Percentiles rank a stretch among this genome's conserved stretches.
These are phyloP conservation scores for Kalaharituber pfeilii DNA, from an alignment of 2,329 filamentous ascomycete genomes.

Conservation along the genomic window DNA sequence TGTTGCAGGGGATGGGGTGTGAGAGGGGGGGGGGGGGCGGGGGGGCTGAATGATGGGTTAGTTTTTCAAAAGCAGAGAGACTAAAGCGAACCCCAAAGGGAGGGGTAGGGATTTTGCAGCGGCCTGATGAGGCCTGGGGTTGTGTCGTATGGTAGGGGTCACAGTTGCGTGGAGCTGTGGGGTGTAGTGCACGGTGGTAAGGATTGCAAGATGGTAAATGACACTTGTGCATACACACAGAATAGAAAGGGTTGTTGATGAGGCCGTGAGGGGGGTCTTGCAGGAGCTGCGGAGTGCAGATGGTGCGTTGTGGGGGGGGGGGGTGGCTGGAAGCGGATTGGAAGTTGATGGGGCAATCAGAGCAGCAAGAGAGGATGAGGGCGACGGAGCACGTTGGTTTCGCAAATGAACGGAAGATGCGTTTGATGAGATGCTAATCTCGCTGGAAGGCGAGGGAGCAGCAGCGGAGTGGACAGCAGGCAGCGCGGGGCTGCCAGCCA, in stretches of 20 bases:
- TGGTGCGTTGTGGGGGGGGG: not conserved
- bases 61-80: not conserved
- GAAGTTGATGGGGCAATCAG: too few species aligned
- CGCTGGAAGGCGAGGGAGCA: too few species aligned
- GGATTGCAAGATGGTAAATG: not conserved
- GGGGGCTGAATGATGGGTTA: not conserved
- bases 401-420: too few species aligned
- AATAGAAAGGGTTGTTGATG: not conserved
- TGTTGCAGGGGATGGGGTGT: not conserved
- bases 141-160: not conserved
- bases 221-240: conserved; percentile 1
- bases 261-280: not conserved
- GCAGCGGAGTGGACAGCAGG: too few species aligned
- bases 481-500: too few species aligned
- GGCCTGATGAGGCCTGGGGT: not conserved
- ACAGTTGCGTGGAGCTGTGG: not conserved
- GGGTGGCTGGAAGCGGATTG: not conserved
- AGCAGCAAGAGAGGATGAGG: too few species aligned
- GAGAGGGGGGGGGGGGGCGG: not conserved
- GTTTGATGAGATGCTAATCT: too few species aligned
- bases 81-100: not conserved
- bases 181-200: not conserved
- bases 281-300: not conserved
- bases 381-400: too few species aligned
- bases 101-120: conserved; percentile 1